Conservation (phyloP, 176 grass and related monocot genomes). For the Triticum timopheevii region DNA sequence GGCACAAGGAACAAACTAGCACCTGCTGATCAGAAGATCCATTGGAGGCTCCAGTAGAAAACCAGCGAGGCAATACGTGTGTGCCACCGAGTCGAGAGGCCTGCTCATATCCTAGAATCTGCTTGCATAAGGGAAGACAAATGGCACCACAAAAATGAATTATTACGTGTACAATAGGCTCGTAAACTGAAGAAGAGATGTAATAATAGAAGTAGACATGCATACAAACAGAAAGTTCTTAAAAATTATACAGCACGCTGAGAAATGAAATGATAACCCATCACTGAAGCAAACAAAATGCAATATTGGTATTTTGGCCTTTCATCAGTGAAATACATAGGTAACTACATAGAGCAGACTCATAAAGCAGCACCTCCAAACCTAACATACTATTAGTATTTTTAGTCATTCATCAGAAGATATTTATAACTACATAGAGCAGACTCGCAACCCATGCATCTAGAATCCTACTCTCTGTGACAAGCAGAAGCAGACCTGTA, state of each 20-base stretch:
- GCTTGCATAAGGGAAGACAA: neutral
- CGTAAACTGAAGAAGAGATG: conserved; percentile 9
- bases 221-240: neutral
- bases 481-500: neutral
- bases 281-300: neutral
- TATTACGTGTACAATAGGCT: neutral
- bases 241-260: neutral
- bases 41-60: conserved; percentile 42
- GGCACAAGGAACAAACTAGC: neutral
- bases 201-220: neutral
- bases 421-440: neutral
- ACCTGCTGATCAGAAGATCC: conserved; percentile 30
- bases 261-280: neutral
- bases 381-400: neutral
- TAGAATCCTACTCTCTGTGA: neutral
- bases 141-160: neutral
- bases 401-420: neutral
- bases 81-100: conserved; percentile 24
- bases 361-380: neutral
- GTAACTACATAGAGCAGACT: neutral
- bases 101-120: conserved; percentile 50
- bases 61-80: conserved; percentile 38
- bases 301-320: neutral
- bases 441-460: neutral
- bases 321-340: neutral